Conservation (phyloP, 257 asterid species). For the Nicotiana tabacum region DNA sequence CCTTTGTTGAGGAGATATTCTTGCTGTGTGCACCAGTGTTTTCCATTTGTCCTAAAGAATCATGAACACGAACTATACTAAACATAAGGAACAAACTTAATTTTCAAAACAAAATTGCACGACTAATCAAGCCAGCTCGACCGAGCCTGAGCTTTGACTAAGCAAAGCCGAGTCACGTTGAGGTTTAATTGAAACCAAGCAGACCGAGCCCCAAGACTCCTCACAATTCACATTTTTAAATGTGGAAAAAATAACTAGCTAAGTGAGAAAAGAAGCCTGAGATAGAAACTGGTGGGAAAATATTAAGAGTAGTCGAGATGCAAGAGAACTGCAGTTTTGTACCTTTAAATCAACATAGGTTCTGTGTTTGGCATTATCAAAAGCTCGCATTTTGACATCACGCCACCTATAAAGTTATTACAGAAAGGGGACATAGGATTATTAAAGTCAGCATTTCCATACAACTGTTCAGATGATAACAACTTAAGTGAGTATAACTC, state of each 20-base stretch:
- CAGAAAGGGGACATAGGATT: background rate
- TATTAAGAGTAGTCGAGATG: background rate
- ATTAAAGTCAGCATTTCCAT: background rate
- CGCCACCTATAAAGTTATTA: slow-evolving; percentile 20
- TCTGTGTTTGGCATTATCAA: slow-evolving; percentile 25
- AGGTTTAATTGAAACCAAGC: background rate
- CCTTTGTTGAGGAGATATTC: slow-evolving; percentile 26
- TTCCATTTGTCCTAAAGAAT: slow-evolving; percentile 22
- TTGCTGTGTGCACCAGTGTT: slow-evolving; percentile 28
- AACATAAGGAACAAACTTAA: background rate
- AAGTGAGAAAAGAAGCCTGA: background rate
- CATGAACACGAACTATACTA: background rate
- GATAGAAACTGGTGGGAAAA: background rate
- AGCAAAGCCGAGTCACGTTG: background rate
- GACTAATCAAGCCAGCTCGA: background rate
- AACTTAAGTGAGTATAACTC: background rate
- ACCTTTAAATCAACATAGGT: slow-evolving; percentile 29
- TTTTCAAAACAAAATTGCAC: background rate
- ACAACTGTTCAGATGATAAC: background rate
- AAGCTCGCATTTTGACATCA: slow-evolving; percentile 25
- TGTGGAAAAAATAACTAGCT: background rate
- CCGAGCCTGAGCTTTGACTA: background rate
- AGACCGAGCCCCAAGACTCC: background rate
- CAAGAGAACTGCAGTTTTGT: background rate
- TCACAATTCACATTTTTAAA: background rate